Evolutionary conservation across 2,329 filamentous ascomycete species (phyloP), one percentile per base, ranked within the genome.

Genomic region (Lecanosticta acicola): DNA sequence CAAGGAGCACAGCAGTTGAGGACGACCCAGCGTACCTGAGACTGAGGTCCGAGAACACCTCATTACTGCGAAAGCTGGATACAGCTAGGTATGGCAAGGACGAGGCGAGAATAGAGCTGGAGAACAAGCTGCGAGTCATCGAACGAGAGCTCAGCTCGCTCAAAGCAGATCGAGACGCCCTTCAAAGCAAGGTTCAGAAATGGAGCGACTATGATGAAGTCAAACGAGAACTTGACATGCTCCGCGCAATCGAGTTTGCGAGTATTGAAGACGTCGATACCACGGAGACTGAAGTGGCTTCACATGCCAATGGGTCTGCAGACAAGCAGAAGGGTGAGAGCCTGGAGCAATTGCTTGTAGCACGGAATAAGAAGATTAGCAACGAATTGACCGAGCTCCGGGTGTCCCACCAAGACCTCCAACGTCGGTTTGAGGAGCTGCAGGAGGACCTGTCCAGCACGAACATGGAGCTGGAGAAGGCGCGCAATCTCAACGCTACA

Each of bases 141-240:
- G 90, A 96, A 67, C 77, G 91, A 51, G 86, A 94, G 61, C 78
- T 84, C 45, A 75, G 77, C 7, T 78, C 85, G 47, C 70, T 94
- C 14, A 84, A 83, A 59, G 80, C 85, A 24, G 93, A 97, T 64
- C 83, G 87, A 53, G 89, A 96, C 49, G 74, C 77, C 19, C 72
- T 97, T 45, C 87, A 84, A 61, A 72, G 76, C 32, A 95, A 93
- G 69, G 79, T 97, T 3, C 82, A 88, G 53, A 94, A 86, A 64
- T 94, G 87, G 81, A 81, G 81, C 56, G 93, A 98, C 65, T 98
- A 98, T 64, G 90, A 97, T 26, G 91, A 97, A 48, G 81, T 98
- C 39, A 96, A 93, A 69, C 87, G 94, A 54, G 94, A 98, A 67
- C 76, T 98, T 2, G 91, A 97, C 60, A 90, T 97, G 50, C 79